phyloP scores from a whole-genome alignment of 208 protist species.

The Crithidia fasciculata region DNA sequence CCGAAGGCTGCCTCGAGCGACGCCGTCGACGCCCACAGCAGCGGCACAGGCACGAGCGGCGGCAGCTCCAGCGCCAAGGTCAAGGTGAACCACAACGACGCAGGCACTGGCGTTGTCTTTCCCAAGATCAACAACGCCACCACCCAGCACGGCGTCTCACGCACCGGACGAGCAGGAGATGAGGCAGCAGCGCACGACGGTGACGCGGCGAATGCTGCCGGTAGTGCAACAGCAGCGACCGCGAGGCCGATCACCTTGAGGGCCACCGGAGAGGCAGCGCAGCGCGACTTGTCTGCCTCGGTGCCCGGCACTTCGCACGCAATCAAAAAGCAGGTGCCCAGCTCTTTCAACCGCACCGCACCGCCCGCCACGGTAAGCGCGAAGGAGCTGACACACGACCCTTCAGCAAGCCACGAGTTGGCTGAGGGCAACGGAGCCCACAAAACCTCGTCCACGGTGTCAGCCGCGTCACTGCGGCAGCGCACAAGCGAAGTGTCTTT shows the following conservation, averaged over 20 bases:
- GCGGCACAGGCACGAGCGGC: not conserved
- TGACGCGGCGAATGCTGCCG: no score
- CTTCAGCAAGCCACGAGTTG: not conserved
- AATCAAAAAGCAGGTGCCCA: slow-evolving; percentile 2
- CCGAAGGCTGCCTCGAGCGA: not conserved
- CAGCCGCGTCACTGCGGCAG: not conserved
- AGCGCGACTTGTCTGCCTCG: not conserved
- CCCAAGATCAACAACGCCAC: not conserved
- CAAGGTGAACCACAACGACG: not conserved
- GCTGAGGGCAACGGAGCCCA: not conserved
- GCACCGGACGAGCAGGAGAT: not conserved
- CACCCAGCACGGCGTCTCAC: not conserved
- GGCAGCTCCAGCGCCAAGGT: not conserved
- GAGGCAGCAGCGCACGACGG: no score
- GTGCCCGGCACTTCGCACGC: not conserved
- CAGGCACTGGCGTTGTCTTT: not conserved
- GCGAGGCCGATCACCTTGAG: no score
- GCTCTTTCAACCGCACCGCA: slow-evolving; percentile 1
- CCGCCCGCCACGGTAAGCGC: not conserved
- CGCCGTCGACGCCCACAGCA: not conserved
- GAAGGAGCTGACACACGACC: not conserved
- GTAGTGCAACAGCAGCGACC: no score
- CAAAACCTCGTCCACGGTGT: not conserved
- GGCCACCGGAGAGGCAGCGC: not conserved
- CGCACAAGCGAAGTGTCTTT: not conserved